These are phyloP conservation scores for Pelargonium nanum DNA, from an alignment of 345 rosid genomes.

Conservation along the genomic window DNA sequence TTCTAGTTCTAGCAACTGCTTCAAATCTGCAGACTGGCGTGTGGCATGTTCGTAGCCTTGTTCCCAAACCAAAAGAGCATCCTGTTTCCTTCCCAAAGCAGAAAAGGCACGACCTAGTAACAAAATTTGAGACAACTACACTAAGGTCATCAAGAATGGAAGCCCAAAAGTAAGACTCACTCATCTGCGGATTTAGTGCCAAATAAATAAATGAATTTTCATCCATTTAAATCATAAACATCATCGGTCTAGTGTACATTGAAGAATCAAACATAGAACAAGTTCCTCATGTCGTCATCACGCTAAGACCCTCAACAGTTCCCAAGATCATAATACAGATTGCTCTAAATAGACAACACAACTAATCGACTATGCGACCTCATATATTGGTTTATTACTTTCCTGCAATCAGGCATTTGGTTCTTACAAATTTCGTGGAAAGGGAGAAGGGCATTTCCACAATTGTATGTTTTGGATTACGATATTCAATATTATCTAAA, in stretches of 20 bases:
- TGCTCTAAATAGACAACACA: not conserved
- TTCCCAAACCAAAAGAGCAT: conserved; percentile 68
- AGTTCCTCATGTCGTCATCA: not conserved
- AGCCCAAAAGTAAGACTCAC: conserved; percentile 1
- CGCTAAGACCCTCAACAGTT: not conserved
- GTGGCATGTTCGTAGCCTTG: conserved; percentile 59
- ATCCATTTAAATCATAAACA: not conserved
- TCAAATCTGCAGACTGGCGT: conserved; percentile 67
- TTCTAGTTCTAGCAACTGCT: conserved; percentile 80
- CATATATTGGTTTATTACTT: not conserved
- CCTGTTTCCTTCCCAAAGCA: conserved; percentile 71
- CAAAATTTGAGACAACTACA: conserved; percentile 13
- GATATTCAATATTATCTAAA: not conserved
- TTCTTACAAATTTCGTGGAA: not conserved
- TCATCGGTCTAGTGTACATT: not conserved
- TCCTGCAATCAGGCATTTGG: not conserved
- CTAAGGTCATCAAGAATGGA: conserved; percentile 13
- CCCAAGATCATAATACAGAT: not conserved
- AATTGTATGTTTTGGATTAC: not conserved
- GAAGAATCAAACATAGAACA: not conserved
- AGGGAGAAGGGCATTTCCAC: not conserved
- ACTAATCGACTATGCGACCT: not conserved
- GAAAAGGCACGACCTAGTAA: conserved; percentile 61
- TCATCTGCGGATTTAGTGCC: not conserved
- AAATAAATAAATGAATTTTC: conserved; percentile 1